Conservation (phyloP, 768 basidiomycete species). For the Hygrophorus pudorinus region DNA sequence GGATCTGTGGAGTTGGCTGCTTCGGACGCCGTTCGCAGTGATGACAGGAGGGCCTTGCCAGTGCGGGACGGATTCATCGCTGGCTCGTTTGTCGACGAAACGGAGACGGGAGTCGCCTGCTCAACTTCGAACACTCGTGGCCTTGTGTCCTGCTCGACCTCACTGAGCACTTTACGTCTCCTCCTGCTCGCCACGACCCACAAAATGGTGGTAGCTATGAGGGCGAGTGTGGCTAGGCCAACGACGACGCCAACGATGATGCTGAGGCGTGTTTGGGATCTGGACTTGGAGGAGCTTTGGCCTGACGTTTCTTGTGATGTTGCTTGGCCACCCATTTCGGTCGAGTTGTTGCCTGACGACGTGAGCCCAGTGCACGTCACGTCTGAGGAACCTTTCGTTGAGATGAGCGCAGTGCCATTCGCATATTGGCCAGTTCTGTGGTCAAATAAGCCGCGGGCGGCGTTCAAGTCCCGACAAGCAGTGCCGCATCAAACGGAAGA, state of each 20-base stretch:
- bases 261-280: conserved; percentile 12
- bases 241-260: conserved; percentile 23
- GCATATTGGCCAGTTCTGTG: conserved; percentile 24
- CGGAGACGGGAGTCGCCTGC: not conserved
- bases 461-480: too few species aligned
- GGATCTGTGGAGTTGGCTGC: too few species aligned
- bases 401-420: conserved; percentile 13
- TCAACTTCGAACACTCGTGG: conserved; percentile 11
- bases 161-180: conserved; percentile 1
- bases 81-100: too few species aligned
- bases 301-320: conserved; percentile 9
- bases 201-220: conserved; percentile 14
- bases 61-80: too few species aligned
- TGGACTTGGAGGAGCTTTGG: not conserved
- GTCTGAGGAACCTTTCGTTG: conserved; percentile 20
- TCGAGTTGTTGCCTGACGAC: conserved; percentile 16
- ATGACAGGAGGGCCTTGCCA: too few species aligned
- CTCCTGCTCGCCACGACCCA: conserved; percentile 10
- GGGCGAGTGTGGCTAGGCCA: conserved; percentile 17
- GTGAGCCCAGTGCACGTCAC: conserved; percentile 20
- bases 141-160: conserved; percentile 1
- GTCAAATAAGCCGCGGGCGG: conserved; percentile 1
- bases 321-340: conserved; percentile 10
- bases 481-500: conserved; percentile 2
- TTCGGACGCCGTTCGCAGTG: too few species aligned